phyloP scores from a whole-genome alignment of 371 early-diverging fungal genomes.

The Paraphysoderma sedebokerense region DNA sequence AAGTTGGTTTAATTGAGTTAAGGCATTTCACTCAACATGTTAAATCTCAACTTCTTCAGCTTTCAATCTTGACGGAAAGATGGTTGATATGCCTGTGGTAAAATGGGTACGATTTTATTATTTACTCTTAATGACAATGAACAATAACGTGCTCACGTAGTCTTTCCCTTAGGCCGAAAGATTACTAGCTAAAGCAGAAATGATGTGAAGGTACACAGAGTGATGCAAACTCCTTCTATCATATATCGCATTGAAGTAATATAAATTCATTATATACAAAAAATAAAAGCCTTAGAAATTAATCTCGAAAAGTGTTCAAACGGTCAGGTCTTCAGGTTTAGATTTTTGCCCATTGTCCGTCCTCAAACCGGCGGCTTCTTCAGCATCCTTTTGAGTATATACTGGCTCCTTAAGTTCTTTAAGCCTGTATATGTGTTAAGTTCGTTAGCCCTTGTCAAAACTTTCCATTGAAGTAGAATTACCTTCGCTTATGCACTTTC shows the following conservation, averaged over 20 bases:
- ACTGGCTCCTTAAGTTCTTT: slow-evolving; percentile 60
- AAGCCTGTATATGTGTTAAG: slow-evolving; percentile 18
- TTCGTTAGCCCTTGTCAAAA: background rate
- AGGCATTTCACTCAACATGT: too few species aligned
- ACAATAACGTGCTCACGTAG: background rate
- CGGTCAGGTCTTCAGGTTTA: too few species aligned
- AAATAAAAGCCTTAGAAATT: too few species aligned
- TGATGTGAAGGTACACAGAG: background rate
- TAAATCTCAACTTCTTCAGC: too few species aligned
- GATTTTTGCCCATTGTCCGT: slow-evolving; percentile 10
- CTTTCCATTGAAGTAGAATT: background rate
- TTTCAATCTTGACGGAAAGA: slow-evolving; percentile 77
- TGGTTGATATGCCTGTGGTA: slow-evolving; percentile 52
- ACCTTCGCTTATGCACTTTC: slow-evolving; percentile 49
- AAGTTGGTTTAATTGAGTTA: too few species aligned
- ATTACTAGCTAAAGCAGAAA: background rate
- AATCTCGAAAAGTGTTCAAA: too few species aligned
- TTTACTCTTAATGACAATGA: background rate
- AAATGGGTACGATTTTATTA: slow-evolving; percentile 25
- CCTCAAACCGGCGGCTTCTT: slow-evolving; percentile 49
- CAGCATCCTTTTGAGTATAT: slow-evolving; percentile 81
- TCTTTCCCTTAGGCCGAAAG: background rate
- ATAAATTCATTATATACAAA: too few species aligned
- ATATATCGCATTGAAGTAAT: too few species aligned
- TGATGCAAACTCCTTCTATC: too few species aligned